A percentile compares a stretch with the other conserved stretches of the same genome.
These are phyloP conservation scores for Artemisia princeps DNA, from an alignment of 140 eudicot species.

Conservation along the genomic window DNA sequence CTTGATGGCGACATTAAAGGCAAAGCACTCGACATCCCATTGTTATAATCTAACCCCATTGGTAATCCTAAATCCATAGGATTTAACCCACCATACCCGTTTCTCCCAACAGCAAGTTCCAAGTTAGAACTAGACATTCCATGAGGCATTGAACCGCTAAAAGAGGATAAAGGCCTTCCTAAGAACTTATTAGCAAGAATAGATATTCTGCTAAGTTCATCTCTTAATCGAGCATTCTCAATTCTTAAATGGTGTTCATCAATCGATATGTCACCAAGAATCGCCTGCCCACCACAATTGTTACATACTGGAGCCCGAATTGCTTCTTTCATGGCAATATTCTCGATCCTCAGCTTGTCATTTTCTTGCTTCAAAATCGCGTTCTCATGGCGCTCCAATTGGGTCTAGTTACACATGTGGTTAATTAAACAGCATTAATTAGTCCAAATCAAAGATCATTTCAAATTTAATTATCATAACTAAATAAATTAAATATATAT, in stretches of 20 bases:
- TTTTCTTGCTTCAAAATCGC: constrained; percentile 53
- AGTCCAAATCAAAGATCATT: constrained; percentile 13
- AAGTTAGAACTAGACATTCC: constrained; percentile 39
- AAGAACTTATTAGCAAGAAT: constrained; percentile 53
- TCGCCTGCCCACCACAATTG: constrained; percentile 68
- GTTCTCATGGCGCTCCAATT: constrained; percentile 64
- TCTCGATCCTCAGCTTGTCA: constrained; percentile 55
- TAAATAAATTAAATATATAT: not conserved
- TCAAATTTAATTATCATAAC: not conserved
- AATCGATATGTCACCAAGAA: constrained; percentile 53
- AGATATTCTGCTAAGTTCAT: constrained; percentile 56
- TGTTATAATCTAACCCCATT: constrained; percentile 53
- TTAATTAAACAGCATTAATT: not conserved
- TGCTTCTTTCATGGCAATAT: constrained; percentile 63
- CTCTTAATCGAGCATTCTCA: constrained; percentile 60
- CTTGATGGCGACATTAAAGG: constrained; percentile 34
- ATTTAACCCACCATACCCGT: constrained; percentile 44
- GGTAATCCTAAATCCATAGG: constrained; percentile 48
- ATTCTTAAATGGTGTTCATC: constrained; percentile 59
- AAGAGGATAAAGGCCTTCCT: constrained; percentile 46
- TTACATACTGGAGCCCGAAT: constrained; percentile 51
- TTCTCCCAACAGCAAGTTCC: constrained; percentile 65
- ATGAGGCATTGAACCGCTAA: constrained; percentile 29
- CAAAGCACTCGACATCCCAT: constrained; percentile 36
- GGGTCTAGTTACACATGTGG: constrained; percentile 34